phyloP scores from a whole-genome alignment of 2,329 filamentous ascomycete species.

The Pseudopyrenochaeta lycopersici region DNA sequence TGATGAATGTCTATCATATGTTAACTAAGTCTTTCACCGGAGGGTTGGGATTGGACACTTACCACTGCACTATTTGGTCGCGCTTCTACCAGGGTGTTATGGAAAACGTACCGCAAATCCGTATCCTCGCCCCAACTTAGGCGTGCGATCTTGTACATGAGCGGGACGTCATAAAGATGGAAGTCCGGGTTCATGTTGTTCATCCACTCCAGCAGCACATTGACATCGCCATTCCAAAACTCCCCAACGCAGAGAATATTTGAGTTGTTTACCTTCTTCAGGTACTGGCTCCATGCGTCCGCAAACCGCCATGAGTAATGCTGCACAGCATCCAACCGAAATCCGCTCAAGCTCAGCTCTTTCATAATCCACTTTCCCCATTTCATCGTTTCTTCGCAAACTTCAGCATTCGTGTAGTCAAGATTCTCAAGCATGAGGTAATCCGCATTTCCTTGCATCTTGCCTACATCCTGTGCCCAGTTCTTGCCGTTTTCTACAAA shows the following conservation, averaged over 20 bases:
- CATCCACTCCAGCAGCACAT: slow-evolving; percentile 63
- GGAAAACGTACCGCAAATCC: slow-evolving; percentile 70
- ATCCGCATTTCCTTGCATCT: slow-evolving; percentile 69
- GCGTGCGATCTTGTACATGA: slow-evolving; percentile 70
- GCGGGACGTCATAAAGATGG: slow-evolving; percentile 69
- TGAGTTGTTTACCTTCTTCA: slow-evolving; percentile 56
- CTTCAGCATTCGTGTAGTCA: slow-evolving; percentile 64
- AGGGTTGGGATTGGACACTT: slow-evolving; percentile 36
- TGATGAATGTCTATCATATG: slow-evolving; percentile 64
- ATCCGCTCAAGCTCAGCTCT: slow-evolving; percentile 66
- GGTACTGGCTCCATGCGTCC: slow-evolving; percentile 63
- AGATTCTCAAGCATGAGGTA: slow-evolving; percentile 75
- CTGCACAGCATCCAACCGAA: slow-evolving; percentile 74
- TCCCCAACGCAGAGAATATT: slow-evolving; percentile 71
- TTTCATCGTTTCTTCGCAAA: slow-evolving; percentile 67
- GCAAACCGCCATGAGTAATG: slow-evolving; percentile 72
- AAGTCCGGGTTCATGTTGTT: slow-evolving; percentile 59
- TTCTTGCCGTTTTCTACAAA: slow-evolving; percentile 66
- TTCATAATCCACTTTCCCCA: slow-evolving; percentile 72
- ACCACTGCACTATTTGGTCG: slow-evolving; percentile 65
- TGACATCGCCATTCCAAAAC: slow-evolving; percentile 68
- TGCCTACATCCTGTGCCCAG: slow-evolving; percentile 69
- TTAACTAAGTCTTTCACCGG: not conserved
- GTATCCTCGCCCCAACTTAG: slow-evolving; percentile 62
- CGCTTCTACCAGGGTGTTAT: slow-evolving; percentile 62